Evolutionary conservation across 345 rosid species (phyloP), one percentile per base, ranked within the genome.

Genomic region (Eucalyptus shirleyi): DNA sequence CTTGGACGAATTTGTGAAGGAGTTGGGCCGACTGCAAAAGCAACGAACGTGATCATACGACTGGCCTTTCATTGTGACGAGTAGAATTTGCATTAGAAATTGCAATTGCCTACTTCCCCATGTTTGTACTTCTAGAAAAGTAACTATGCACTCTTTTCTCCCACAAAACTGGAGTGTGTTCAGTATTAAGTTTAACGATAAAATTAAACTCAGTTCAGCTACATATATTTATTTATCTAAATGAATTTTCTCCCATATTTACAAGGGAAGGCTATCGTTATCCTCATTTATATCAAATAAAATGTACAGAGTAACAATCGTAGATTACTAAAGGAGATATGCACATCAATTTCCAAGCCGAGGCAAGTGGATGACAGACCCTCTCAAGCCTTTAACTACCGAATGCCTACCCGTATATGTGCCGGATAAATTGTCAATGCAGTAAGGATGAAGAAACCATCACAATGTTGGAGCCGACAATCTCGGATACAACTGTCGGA

Each of bases 1-100:
- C 80, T 90, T 94, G 87, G 92, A 93, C 50, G 86, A 82, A 50
- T 89, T 95, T 37, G 93, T 92, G 14, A 32, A 86, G 18, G 92
- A 94, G 67, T 86, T 96, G 80, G n/a, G 59, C 82, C 85, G 32
- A 49, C 87, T 88, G 23, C 86, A 62, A 19, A 59, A 2, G 44
- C 89, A 67, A 88, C 55, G n/a, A 23, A 88, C 15, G 30, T 72
- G 13, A 77, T 37, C 45, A 34, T 34, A 2, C 45, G 45, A 72
- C 23, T 37, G 82, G 14, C 82, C 82, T 37, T 72, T 18, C 24
- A 3, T 34, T 34, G 40, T 17, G 81, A 34, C 13, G 83, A 72
- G 42, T 19, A 5, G 44, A 69, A 34, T 17, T 69, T 69, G 23
- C 81, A 67, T 67, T 4, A 67, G 77, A 67, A 67, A 67, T 67